Evolutionary conservation across 148 eudicot species (phyloP), one percentile per base, ranked within the genome.

Genomic region (Polygonum maritimum): DNA sequence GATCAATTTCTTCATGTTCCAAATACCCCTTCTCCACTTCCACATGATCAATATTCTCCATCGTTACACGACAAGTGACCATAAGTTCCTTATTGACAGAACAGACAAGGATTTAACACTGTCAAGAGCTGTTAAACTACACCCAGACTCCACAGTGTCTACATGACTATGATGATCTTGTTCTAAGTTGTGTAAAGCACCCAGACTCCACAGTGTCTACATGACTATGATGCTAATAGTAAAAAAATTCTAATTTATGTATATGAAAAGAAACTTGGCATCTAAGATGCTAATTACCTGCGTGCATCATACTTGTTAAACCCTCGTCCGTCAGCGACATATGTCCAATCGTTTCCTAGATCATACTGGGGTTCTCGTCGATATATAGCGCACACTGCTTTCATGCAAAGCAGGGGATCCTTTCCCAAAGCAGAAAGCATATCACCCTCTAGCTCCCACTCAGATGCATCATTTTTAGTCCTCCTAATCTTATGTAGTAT

Each of bases 341-440:
- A 12, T 58, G 92, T 76, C 22, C 7, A 84, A 76, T 79, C 80
- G 65, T 54, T 48, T 35, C 4, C 63, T 81, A 77, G 67, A 78
- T 89, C 88, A 11, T 84, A 87, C 8, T 55, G 26, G 5, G 87
- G 86, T 84, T 93, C 91, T 82, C 81, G 86, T 79, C 92, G 87
- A 81, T 88, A 87, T 55, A 93, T 80, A 77, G 89, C 94, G 84
- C 97, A 93, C 15, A 93, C 90, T n/a, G 91, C 98, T 73, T 81
- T 88, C 97, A 93, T 86, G 83, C 98, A 93, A 69, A 91, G 70
- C 71, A 79, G 90, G 55, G 86, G 88, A 78, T 83, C 82, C 78
- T 91, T 89, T 10, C 87, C 97, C 48, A 91, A 89, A 71, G 79
- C 98, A 71, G 97, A 84, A 65, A 91, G 92, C 98, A 93, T 93